phyloP scores from a whole-genome alignment of 2,329 filamentous ascomycete genomes.

The Pseudopyrenochaeta lycopersici region DNA sequence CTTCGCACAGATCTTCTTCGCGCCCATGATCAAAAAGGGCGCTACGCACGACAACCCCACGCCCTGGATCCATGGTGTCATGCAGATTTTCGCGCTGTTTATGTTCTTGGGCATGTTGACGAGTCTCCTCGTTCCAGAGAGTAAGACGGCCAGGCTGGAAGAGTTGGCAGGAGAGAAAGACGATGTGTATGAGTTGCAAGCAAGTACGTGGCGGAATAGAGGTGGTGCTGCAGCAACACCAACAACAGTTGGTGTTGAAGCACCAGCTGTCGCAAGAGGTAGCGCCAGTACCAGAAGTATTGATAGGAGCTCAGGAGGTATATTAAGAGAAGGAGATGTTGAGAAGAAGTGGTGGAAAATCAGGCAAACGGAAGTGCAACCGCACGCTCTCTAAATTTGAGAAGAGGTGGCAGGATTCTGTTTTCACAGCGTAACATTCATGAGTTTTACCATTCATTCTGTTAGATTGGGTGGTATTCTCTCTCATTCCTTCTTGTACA shows the following conservation, averaged over 20 bases:
- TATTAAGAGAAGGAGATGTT: slow-evolving; percentile 11
- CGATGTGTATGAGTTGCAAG: slow-evolving; percentile 54
- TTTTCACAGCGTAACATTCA: neutral
- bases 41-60: slow-evolving; percentile 58
- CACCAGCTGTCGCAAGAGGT: slow-evolving; percentile 6
- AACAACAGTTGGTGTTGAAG: neutral
- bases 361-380: slow-evolving; percentile 18
- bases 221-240: slow-evolving; percentile 7
- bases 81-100: slow-evolving; percentile 82
- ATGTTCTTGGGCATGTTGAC: slow-evolving; percentile 77
- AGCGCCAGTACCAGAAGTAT: slow-evolving; percentile 21
- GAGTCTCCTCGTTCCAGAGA: slow-evolving; percentile 79
- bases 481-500: neutral
- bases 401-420: neutral
- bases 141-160: slow-evolving; percentile 77
- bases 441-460: no score
- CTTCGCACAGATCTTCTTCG: slow-evolving; percentile 60
- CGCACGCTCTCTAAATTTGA: slow-evolving; percentile 11
- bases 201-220: slow-evolving; percentile 50
- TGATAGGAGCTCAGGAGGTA: slow-evolving; percentile 14
- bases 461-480: no score
- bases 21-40: slow-evolving; percentile 63
- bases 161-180: slow-evolving; percentile 72
- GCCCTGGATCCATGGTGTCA: slow-evolving; percentile 76
- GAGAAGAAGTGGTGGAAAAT: slow-evolving; percentile 35